Evolutionary conservation across 2,329 filamentous ascomycete genomes (phyloP), one percentile per base, ranked within the genome.

Genomic region (Triangularia verruculosa): DNA sequence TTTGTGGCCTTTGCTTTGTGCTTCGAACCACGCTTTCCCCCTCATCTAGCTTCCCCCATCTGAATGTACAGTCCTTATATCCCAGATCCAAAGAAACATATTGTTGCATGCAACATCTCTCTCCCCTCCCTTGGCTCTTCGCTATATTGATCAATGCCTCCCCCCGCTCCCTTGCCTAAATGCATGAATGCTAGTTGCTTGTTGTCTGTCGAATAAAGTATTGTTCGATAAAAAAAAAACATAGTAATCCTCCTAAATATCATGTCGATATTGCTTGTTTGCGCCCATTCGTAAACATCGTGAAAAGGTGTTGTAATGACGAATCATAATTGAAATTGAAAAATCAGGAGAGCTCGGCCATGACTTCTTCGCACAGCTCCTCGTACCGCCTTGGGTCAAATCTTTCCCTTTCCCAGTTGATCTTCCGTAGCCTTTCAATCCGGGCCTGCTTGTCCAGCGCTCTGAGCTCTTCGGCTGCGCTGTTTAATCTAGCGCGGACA

Each of bases 361-460:
- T 73, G 43, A 79, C 83, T 58, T 75, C 78, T 68, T 83, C 81
- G 13, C 82, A 75, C 8, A 87, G 75, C 20, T 78, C 77, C 70
- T 84, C 80, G 69, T 87, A 87, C 39, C 82, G 78, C 53, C 75
- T 72, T 5, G 75, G 74, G 65, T 87, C 81, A 67, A 87, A 87
- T 22, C 84, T 79, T 67, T 80, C 80, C 27, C 85, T 76, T 69
- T 79, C 79, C 84, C 85, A 87, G 2, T 83, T 83, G 57, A 70
- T 77, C n/a, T 79, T 79, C 20, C 83, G 79, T 11, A 87, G 74
- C 9, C 80, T 78, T 73, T 84, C 82, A 67, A 87, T 86, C 24
- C 84, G 79, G 6, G 80, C 77, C 63, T 78, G 76, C 2, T 84
- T 73, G 32, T 84, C 81, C 17, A 78, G 69, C 1, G 69, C 68